Percentiles rank a stretch among this genome's conserved stretches.
These are phyloP conservation scores for Schrenkiella parvula DNA, from an alignment of 345 rosid species.

Conservation along the genomic window DNA sequence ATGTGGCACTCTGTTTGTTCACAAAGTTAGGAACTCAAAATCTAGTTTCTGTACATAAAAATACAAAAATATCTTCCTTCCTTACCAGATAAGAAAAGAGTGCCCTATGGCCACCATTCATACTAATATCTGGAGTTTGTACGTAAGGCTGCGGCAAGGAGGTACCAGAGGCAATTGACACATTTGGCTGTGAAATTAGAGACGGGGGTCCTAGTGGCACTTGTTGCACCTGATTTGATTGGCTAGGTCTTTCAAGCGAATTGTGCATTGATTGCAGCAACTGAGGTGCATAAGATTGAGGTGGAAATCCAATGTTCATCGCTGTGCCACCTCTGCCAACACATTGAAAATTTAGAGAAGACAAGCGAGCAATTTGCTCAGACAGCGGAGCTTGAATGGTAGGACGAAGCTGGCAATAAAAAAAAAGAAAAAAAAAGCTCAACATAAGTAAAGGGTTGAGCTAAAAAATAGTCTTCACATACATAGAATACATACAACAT, in stretches of 20 bases:
- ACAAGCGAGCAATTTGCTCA: slow-evolving; percentile 57
- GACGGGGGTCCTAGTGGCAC: slow-evolving; percentile 47
- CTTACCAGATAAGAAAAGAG: slow-evolving; percentile 69
- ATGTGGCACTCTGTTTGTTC: slow-evolving; percentile 55
- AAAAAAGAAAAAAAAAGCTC: neutral
- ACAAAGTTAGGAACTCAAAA: slow-evolving; percentile 12
- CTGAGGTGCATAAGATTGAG: slow-evolving; percentile 64
- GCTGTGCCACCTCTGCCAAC: slow-evolving; percentile 49
- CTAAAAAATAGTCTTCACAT: slow-evolving; percentile 17
- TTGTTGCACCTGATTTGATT: slow-evolving; percentile 48
- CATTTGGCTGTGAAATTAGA: slow-evolving; percentile 50
- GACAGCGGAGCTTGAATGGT: slow-evolving; percentile 53
- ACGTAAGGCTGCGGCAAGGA: slow-evolving; percentile 47
- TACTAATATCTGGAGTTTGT: slow-evolving; percentile 46
- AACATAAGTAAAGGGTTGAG: neutral
- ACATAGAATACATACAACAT: slow-evolving; percentile 28
- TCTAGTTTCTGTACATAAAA: slow-evolving; percentile 19
- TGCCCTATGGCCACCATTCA: slow-evolving; percentile 52
- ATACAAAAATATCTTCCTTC: neutral
- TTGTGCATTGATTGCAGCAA: slow-evolving; percentile 61
- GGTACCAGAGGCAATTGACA: slow-evolving; percentile 47
- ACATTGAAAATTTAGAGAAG: slow-evolving; percentile 73
- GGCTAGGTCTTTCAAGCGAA: slow-evolving; percentile 59
- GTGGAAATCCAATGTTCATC: slow-evolving; percentile 65
- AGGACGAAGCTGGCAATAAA: slow-evolving; percentile 64